These are phyloP conservation scores for Eucalyptus cladocalyx DNA, from an alignment of 345 rosid genomes.

Conservation along the genomic window DNA sequence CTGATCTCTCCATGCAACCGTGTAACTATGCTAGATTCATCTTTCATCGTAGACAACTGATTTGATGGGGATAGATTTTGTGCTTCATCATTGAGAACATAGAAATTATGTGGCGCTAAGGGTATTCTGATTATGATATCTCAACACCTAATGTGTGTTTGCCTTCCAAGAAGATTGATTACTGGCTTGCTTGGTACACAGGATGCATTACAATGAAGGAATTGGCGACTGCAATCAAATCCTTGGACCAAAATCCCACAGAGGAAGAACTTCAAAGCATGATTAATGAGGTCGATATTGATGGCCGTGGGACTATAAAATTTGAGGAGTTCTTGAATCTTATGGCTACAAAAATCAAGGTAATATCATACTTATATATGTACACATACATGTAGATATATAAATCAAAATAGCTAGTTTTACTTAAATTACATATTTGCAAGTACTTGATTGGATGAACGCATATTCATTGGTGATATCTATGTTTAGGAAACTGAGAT, in stretches of 20 bases:
- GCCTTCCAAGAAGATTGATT: not conserved
- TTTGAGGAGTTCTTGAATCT: slow-evolving; percentile 58
- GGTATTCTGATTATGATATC: not conserved
- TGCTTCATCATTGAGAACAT: not conserved
- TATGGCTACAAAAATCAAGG: slow-evolving; percentile 67
- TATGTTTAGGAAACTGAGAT: slow-evolving; percentile 30
- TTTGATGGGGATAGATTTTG: not conserved
- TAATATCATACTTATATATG: not conserved
- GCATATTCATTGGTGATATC: not conserved
- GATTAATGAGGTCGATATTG: slow-evolving; percentile 39
- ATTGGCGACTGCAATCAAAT: slow-evolving; percentile 33
- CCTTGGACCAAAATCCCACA: slow-evolving; percentile 42
- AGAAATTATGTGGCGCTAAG: not conserved
- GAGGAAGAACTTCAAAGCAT: slow-evolving; percentile 51
- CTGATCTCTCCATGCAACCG: not conserved
- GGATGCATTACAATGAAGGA: slow-evolving; percentile 59
- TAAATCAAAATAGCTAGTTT: not conserved
- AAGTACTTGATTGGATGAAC: not conserved
- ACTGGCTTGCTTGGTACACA: not conserved
- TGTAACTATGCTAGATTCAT: not conserved
- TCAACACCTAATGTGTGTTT: not conserved
- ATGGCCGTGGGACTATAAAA: slow-evolving; percentile 49
- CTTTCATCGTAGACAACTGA: not conserved
- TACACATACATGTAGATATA: too few species aligned
- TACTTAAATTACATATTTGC: not conserved